Conservation (phyloP, 805 yeast genomes). For the Kluyveromyces starmeri region DNA sequence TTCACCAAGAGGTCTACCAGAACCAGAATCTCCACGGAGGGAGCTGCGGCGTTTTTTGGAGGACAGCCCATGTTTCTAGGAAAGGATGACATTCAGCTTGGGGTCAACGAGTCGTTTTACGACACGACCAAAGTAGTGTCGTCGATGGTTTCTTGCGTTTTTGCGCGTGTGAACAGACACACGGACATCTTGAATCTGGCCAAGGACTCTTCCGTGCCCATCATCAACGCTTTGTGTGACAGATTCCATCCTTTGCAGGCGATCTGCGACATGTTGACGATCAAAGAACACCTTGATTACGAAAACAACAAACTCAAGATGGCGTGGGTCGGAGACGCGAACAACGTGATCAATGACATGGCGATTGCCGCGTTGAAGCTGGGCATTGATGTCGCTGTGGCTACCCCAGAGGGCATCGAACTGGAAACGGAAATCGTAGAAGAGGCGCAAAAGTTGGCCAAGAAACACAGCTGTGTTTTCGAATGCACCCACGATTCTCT, state of each 20-base stretch:
- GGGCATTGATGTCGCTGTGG: conserved; percentile 75
- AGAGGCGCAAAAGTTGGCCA: conserved; percentile 46
- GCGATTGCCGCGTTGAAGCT: conserved; percentile 77
- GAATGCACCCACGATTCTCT: conserved; percentile 63
- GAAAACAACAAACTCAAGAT: conserved; percentile 51
- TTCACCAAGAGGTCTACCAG: conserved; percentile 92
- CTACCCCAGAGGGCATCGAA: conserved; percentile 72
- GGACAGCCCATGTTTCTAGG: conserved; percentile 96
- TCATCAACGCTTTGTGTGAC: conserved; percentile 90
- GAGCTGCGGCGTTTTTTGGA: conserved; percentile 87
- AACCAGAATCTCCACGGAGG: conserved; percentile 90
- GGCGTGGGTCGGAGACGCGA: conserved; percentile 96
- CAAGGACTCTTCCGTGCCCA: conserved; percentile 76
- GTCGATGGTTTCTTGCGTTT: conserved; percentile 93
- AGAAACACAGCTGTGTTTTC: conserved; percentile 42
- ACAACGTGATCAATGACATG: conserved; percentile 90
- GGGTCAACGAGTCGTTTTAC: conserved; percentile 84
- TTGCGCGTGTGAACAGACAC: conserved; percentile 91
- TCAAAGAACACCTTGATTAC: conserved; percentile 63
- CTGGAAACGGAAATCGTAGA: conserved; percentile 47
- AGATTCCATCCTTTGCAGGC: conserved; percentile 93
- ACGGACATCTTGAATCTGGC: conserved; percentile 72
- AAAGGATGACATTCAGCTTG: conserved; percentile 91
- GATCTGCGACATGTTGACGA: conserved; percentile 80
- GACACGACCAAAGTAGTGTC: conserved; percentile 86